phyloP scores from a whole-genome alignment of 306 rosid species.

The Pyrus communis region DNA sequence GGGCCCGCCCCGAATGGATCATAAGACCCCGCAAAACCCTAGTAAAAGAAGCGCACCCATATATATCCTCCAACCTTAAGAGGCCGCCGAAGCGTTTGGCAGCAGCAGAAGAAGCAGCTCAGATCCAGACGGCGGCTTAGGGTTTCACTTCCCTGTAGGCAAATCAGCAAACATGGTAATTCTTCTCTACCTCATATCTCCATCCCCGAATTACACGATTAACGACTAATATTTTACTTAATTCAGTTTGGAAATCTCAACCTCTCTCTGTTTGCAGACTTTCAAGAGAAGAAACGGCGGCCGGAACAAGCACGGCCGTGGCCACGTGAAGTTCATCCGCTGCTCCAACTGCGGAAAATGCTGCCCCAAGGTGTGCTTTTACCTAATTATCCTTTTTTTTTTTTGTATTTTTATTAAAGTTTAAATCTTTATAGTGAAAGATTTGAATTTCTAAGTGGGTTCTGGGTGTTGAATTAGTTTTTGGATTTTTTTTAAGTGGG shows the following conservation, averaged over 20 bases:
- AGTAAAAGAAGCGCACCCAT: neutral
- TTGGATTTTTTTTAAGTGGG: neutral
- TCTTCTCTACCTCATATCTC: neutral
- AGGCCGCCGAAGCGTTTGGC: constrained; percentile 5
- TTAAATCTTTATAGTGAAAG: neutral
- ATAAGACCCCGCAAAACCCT: neutral
- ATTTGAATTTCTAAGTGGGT: neutral
- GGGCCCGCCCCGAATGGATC: neutral
- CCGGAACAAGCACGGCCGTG: constrained; percentile 93
- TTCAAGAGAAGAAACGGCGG: constrained; percentile 97
- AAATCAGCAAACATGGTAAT: neutral
- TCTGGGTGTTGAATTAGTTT: neutral
- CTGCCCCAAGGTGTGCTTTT: constrained; percentile 82
- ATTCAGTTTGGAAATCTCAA: too few relatives aligned
- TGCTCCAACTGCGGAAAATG: constrained; percentile 98
- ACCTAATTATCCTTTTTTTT: neutral
- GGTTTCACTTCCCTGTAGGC: neutral
- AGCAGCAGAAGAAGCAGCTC: neutral
- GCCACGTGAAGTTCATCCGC: constrained; percentile 81
- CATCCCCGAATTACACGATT: neutral
- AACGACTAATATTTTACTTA: neutral
- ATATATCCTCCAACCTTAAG: neutral
- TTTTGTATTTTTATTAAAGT: neutral
- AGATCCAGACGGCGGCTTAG: constrained; percentile 2
- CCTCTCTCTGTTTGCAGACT: constrained; percentile 36